These are phyloP conservation scores for Debaryomyces hansenii DNA, from an alignment of 805 yeast genomes.

Conservation along the genomic window DNA sequence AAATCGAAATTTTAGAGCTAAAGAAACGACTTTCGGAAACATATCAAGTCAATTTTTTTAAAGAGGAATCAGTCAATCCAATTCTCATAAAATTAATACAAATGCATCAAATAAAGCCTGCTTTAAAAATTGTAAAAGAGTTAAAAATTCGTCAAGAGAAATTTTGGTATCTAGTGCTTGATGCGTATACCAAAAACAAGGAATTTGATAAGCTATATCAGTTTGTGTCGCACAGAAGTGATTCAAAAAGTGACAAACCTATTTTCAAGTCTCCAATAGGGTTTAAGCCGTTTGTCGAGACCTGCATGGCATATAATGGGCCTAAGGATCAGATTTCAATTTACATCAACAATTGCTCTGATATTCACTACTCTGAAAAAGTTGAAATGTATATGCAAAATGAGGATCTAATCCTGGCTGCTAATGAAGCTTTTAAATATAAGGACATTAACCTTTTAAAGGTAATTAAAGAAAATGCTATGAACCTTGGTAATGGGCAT, in stretches of 20 bases:
- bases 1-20: slow-evolving; percentile 31
- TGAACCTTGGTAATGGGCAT: slow-evolving; percentile 10
- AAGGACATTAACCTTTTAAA: slow-evolving; percentile 40
- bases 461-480: slow-evolving; percentile 19
- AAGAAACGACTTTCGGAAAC: slow-evolving; percentile 33
- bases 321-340: slow-evolving; percentile 59
- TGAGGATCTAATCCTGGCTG: slow-evolving; percentile 51
- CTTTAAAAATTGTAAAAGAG: slow-evolving; percentile 29
- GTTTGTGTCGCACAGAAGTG: slow-evolving; percentile 22
- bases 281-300: slow-evolving; percentile 60
- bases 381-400: slow-evolving; percentile 53
- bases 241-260: slow-evolving; percentile 11
- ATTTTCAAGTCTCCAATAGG: slow-evolving; percentile 68
- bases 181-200: slow-evolving; percentile 22
- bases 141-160: slow-evolving; percentile 30
- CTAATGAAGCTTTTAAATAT: slow-evolving; percentile 45
- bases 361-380: slow-evolving; percentile 44
- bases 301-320: slow-evolving; percentile 49
- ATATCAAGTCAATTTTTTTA: slow-evolving; percentile 29
- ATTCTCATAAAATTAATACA: slow-evolving; percentile 27
- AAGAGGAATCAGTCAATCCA: slow-evolving; percentile 22
- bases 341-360: slow-evolving; percentile 55
- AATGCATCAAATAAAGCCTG: slow-evolving; percentile 40
- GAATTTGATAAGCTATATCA: slow-evolving; percentile 37
- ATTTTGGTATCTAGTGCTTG: slow-evolving; percentile 34